Base-by-base conservation (phyloP, 2,329 filamentous ascomycete genomes). In the Ophiostoma ulmi region DNA sequence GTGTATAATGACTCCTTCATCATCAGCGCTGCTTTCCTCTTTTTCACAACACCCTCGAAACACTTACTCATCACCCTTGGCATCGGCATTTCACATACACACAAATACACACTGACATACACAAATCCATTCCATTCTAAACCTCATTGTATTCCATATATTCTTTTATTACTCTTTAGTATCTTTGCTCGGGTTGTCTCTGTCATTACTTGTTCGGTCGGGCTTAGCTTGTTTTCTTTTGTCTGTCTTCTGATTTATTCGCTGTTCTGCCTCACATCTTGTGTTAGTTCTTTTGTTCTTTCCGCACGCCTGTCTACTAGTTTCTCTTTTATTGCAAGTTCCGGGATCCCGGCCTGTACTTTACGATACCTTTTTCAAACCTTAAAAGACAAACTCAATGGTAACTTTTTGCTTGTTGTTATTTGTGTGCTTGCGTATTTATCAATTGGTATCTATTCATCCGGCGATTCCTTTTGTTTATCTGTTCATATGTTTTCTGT, bases 111-210 rank as follows among this genome's bases (percentile, higher is more conserved):
- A 14, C 31, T 35, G 13, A 31, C 58, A 35, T 35, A 63, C 10
- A 39, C 17, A 39, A 58, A n/a, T 14, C 20, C 26, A 63, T 63
- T 63, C 58, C n/a, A 63, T 58, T 58, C n/a, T 22, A 63, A 17
- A 35, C 58, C 13, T 55, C 35, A 31, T 17, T 63, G 58, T 63
- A 63, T 67, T 65, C 63, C 36, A 36, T 58, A 63, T 70, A 67
- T 61, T 48, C 44, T 70, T 67, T 52, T 68, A 63, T 26, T 69
- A 58, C 52, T 52, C 55, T 70, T 58, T 68, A 64, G 63, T 71
- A 55, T 70, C 58, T 63, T 8, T 63, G 22, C 58, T 63, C 26
- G 58, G 58, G 58, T 63, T 63, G 22, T 17, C 58, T 63, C 11
- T 63, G 11, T 35, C 58, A 35, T 58, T 26, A 58, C n/a, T 58